Base-by-base conservation (phyloP, 257 asterid species). In the Prunella vulgaris region DNA sequence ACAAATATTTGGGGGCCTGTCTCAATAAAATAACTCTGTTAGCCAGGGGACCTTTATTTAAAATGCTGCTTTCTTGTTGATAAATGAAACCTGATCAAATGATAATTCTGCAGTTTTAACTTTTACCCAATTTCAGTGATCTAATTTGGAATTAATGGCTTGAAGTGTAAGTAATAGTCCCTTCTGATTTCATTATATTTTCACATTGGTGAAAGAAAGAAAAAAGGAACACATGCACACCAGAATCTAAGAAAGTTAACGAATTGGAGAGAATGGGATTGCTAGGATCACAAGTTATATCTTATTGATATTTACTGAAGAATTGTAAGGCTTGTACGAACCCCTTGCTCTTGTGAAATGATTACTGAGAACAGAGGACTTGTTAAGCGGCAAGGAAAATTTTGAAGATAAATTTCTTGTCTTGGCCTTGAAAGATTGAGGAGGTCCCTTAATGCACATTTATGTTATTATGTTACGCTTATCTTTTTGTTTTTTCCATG, bases 221-320 rank as follows among this genome's bases (percentile, higher is more conserved):
- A 57, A 22, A 20, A 18, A 35, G 25, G n/a, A 40, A 27, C 65
- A 10, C 37, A 13, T 8, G 4, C 12, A 52, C 32, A 24, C 60
- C 48, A 15, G 42, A 64, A 27, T 38, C 46, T n/a, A 9, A 24
- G 51, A 4, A 68, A 68, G 17, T 35, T 40, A 8, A 62, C 61
- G 38, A 44, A 70, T 57, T 64, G 37, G 59, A 28, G 52, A 61
- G 54, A 40, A 18, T 52, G 70, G 30, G 72, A 20, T 59, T 61
- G 12, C 71, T 49, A 30, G 28, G 65, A 48, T 69, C 62, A 64
- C 52, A 6, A 28, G 54, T 20, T 58, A 40, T 52, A 42, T 40
- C 20, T 40, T 40, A 42, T 64, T 5, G 21, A 30, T 54, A 5
- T 30, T 59, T 30, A 33, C 46, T 48, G 24, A n/a, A 52, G 51